A percentile compares a stretch with the other conserved stretches of the same genome.
Evolutionary conservation across 768 basidiomycete species (phyloP).

Genomic region (Termitomyces titanicus): DNA sequence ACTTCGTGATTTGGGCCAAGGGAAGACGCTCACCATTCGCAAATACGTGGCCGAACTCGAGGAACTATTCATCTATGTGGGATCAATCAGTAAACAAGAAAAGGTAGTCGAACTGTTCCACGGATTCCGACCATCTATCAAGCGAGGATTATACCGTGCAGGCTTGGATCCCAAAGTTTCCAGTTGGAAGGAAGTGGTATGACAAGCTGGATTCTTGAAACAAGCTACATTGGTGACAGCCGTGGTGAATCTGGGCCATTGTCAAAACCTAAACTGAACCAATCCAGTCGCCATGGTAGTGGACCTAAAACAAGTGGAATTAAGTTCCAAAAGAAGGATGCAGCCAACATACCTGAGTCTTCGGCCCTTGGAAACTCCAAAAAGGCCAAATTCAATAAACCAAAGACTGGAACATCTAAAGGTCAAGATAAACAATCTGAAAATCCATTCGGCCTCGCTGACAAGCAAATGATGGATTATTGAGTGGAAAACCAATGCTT

Average conservation of each 20-base stretch:
- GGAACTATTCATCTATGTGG: constrained; percentile 25
- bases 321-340: too few species aligned
- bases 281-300: not conserved
- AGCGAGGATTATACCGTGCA: constrained; percentile 24
- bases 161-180: constrained; percentile 23
- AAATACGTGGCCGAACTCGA: constrained; percentile 28
- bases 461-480: not conserved
- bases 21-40: constrained; percentile 14
- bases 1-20: constrained; percentile 20
- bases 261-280: too few species aligned
- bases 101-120: constrained; percentile 31
- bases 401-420: not conserved
- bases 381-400: not conserved
- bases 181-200: constrained; percentile 20
- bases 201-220: constrained; percentile 23
- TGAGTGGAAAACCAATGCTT: constrained; percentile 4
- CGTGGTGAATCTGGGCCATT: too few species aligned
- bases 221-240: constrained; percentile 4
- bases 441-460: too few species aligned
- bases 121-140: constrained; percentile 23
- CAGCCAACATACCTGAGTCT: too few species aligned
- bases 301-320: not conserved
- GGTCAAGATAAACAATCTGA: too few species aligned
- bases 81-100: constrained; percentile 19
- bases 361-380: too few species aligned